Evolutionary conservation across 2,329 filamentous ascomycete species (phyloP), one percentile per base, ranked within the genome.

Genomic region (Aspergillus fructus): DNA sequence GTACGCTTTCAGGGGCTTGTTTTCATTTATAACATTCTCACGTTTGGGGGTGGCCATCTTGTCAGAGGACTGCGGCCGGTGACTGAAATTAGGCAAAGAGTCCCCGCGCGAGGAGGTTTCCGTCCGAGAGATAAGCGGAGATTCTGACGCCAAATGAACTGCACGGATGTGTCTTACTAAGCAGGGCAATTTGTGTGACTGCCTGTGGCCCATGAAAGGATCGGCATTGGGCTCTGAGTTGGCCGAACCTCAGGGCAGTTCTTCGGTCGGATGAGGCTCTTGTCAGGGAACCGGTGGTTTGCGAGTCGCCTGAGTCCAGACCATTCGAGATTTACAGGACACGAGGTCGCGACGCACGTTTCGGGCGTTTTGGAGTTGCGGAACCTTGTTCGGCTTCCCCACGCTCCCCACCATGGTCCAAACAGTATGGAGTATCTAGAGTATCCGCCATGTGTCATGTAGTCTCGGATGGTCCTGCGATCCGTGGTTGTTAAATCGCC

Each of bases 1-100:
- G 64, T 82, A 82, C 3, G 70, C 21, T 24, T 24, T 37, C 34
- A 37, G 34, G 2, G 34, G 34, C 34, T 37, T 37, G 34, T 37
- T 37, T n/a, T 37, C 34, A 13, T 37, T 37, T 15, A 37, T 37
- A 4, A 37, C 15, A 37, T 37, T 37, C 34, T 37, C 34, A 37
- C 15, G 34, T n/a, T n/a, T n/a, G 13, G 12, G 34, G 34, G 13
- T 37, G 34, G 34, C 5, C 34, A 37, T 37, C 8, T 30, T 30
- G 27, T 30, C 9, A 30, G 24, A 27, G 27, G 27, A 11, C 27
- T 30, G 27, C 27, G 34, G 34, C 12, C 13, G 15, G 34, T 37
- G 34, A 37, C 34, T 37, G 34, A n/a, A 8, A n/a, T 37, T 37
- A 37, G 12, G 19, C 40, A 45, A 13, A 45, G 7, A 30, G 9